Evolutionary conservation across 2,329 filamentous ascomycete genomes (phyloP), one percentile per base, ranked within the genome.

Genomic region (Plenodomus lindquistii): DNA sequence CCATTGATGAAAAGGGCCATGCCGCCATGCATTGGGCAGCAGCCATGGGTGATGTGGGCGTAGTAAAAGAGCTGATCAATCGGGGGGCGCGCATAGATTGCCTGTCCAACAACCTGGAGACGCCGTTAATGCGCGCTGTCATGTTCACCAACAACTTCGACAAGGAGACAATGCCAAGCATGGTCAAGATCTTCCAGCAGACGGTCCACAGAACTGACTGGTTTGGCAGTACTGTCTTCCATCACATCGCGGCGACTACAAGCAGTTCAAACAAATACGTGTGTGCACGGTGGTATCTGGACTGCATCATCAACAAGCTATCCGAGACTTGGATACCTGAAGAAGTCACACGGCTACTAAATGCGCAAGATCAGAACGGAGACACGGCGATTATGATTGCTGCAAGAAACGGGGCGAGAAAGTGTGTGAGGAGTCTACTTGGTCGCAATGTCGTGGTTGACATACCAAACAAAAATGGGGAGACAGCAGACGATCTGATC

Each of bases 131-230:
- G 84, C 87, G 92, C 37, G 89, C 91, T 5, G 92, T 97, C 46
- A 84, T 95, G 67, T 99, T 97, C 72, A 97, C 93, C 38, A 99
- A 99, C 72, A 96, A 94, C 70, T 94, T 87, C 71, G 94, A 97
- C 71, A 96, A 94, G 75, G 85, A 91, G 59, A 92, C 90, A 0
- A 97, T 97, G 75, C 88, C 91, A 0, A 82, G 82, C 18, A 85
- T 99, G 46, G 85, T 96, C 62, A 88, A 88, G 57, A 85, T 96
- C 55, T 81, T 99, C 3, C 85, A 92, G 42, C 84, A 87, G 31
- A 97, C 93, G 0, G 85, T 96, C 34, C 86, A 87, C 44, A 84
- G 85, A 50, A 82, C 88, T 18, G 94, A 99, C 67, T 85, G 84
- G 71, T 86, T 86, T 42, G 88, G 90, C 11, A 88, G 87, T 52